phyloP scores from a whole-genome alignment of 306 rosid species.

The Prunus davidiana region DNA sequence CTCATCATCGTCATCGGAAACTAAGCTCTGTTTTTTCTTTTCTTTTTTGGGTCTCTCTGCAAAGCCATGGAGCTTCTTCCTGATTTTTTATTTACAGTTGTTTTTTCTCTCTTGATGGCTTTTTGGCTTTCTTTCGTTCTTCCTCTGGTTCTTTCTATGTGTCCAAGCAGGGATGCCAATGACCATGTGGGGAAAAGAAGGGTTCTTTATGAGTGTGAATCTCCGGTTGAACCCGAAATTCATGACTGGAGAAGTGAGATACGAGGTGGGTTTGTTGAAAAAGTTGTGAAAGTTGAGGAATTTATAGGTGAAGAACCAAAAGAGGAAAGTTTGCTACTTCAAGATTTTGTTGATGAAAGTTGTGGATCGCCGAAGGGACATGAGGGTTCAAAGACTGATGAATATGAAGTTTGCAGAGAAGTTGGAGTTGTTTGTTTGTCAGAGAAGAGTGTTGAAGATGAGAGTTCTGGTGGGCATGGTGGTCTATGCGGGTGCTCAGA shows the following conservation, averaged over 20 bases:
- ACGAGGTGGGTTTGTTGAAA: constrained; percentile 28
- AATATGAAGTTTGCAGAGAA: constrained; percentile 15
- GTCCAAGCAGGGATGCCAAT: constrained; percentile 13
- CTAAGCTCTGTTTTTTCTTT: not conserved
- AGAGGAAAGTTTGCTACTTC: constrained; percentile 17
- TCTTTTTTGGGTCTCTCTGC: constrained; percentile 5
- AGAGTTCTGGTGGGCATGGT: not conserved
- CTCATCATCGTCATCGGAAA: not conserved
- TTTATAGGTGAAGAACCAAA: constrained; percentile 16
- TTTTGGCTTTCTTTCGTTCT: constrained; percentile 40
- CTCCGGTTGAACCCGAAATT: constrained; percentile 25
- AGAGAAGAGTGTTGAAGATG: constrained; percentile 26
- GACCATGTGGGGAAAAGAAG: not conserved
- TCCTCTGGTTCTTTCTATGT: constrained; percentile 31
- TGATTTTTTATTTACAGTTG: constrained; percentile 39
- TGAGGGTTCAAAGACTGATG: constrained; percentile 15
- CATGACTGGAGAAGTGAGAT: constrained; percentile 28
- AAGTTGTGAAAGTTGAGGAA: constrained; percentile 29
- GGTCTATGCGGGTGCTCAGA: not conserved
- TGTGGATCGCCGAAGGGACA: constrained; percentile 14
- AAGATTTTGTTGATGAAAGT: constrained; percentile 16
- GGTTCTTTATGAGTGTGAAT: constrained; percentile 12
- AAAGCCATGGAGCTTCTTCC: constrained; percentile 49
- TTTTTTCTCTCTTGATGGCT: constrained; percentile 43
- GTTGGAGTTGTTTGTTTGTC: constrained; percentile 25